Conservation (phyloP, 768 basidiomycete genomes). For the Suillus brevipes region DNA sequence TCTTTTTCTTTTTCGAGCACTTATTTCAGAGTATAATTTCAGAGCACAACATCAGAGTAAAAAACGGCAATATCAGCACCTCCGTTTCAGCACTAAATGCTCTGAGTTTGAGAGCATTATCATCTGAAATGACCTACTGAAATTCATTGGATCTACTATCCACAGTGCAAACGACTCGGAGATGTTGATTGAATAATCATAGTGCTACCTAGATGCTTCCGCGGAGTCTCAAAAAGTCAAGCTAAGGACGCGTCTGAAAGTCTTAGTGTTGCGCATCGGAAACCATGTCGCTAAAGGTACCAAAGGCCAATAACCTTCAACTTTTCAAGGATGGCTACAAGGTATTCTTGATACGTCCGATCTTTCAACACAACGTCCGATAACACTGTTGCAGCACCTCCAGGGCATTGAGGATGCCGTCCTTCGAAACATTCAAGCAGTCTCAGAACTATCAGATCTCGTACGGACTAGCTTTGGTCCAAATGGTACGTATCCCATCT, state of each 20-base stretch:
- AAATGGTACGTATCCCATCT: constrained; percentile 63
- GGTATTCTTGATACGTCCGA: constrained; percentile 39
- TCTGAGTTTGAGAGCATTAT: no score
- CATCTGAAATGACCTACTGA: no score
- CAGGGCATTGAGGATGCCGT: constrained; percentile 97
- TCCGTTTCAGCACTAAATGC: no score
- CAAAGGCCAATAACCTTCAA: constrained; percentile 83
- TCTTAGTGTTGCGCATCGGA: constrained; percentile 12
- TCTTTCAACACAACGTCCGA: constrained; percentile 11
- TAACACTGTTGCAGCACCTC: constrained; percentile 52
- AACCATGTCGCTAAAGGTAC: constrained; percentile 90
- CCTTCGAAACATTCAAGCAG: constrained; percentile 92
- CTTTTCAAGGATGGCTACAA: constrained; percentile 99
- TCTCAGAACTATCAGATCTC: constrained; percentile 92
- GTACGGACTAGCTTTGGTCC: constrained; percentile 96
- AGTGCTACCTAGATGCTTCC: no score
- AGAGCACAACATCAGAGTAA: no score
- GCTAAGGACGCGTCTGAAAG: constrained; percentile 15
- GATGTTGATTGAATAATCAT: no score
- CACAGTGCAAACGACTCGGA: no score
- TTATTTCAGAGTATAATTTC: no score
- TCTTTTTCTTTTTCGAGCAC: no score
- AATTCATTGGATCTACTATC: no score
- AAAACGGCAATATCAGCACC: no score
- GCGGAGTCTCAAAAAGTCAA: no score